These are phyloP conservation scores for Penicillium coffeae DNA, from an alignment of 495 filamentous ascomycete genomes.

Conservation along the genomic window DNA sequence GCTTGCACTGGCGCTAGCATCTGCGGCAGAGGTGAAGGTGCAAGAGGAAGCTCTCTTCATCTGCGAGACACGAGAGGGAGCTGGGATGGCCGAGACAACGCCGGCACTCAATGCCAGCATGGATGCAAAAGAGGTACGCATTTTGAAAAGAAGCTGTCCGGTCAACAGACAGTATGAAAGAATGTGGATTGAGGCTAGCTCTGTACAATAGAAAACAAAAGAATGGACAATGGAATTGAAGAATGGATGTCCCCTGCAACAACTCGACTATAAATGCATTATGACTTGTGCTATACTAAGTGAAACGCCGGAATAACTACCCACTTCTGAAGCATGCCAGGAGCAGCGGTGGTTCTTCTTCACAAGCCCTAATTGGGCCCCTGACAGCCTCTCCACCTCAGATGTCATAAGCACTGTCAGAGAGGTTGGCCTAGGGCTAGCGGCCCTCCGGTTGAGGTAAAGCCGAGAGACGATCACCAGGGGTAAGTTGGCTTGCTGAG, in stretches of 20 bases:
- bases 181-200: slow-evolving; percentile 13
- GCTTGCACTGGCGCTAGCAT: slow-evolving; percentile 40
- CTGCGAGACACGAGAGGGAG: slow-evolving; percentile 30
- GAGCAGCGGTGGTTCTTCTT: no score
- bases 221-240: background rate
- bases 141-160: slow-evolving; percentile 11
- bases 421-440: no score
- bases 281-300: no score
- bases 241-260: no score
- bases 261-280: no score
- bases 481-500: no score
- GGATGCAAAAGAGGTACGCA: slow-evolving; percentile 17
- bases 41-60: slow-evolving; percentile 43
- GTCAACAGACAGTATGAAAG: slow-evolving; percentile 16
- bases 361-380: no score
- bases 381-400: no score
- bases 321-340: background rate
- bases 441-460: no score
- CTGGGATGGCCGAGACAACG: slow-evolving; percentile 20
- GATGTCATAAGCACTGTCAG: no score
- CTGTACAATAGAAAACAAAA: slow-evolving; percentile 1
- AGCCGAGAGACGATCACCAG: no score
- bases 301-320: background rate
- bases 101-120: slow-evolving; percentile 21
- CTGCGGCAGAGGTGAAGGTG: slow-evolving; percentile 46